Evolutionary conservation across 768 basidiomycete genomes (phyloP), one percentile per base, ranked within the genome.

Genomic region (Mycena metata): DNA sequence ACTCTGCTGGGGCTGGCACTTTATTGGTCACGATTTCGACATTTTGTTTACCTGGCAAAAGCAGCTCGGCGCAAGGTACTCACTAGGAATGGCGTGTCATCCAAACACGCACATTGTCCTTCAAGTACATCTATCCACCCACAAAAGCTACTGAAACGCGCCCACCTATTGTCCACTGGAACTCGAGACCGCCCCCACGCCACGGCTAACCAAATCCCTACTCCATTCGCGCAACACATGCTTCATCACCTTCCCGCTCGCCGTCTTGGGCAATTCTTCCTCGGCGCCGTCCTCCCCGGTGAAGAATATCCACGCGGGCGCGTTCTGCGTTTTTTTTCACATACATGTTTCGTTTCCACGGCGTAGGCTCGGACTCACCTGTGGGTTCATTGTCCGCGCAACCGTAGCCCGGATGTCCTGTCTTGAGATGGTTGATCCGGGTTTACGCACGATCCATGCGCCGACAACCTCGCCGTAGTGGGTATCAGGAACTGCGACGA

Each of bases 181-280:
- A 6, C 51, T 59, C 15, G 30, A 16, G n/a, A 72, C 61, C 33
- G 57, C 23, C 39, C 90, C 90, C 36, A 87, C 71, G 8, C 78
- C 78, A 58, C 79, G 82, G 72, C 78, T 72, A 26, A 84, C 88
- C 45, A 91, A 73, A 10, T 87, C 84, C 47, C 80, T 83, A 74
- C 90, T 88, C 93, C 93, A 94, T 23, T 82, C 79, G 35, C 94
- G 82, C 50, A 96, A 76, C 4, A 94, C 74, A 75, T 94, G 92
- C 80, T 95, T 96, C 90, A 89, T 88, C 47, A 96, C 89, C 77
- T 96, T 96, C 45, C 94, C 94, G 70, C 93, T 95, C 16, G 91
- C 93, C 12, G 94, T 96, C 82, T 93, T 94, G 0, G 94, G 94
- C 10, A 95, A 76, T 69, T 93, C 90, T 11, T 75, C 77, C 10